Evolutionary conservation across 768 basidiomycete genomes (phyloP).

Genomic region (Fibroporia radiculosa): DNA sequence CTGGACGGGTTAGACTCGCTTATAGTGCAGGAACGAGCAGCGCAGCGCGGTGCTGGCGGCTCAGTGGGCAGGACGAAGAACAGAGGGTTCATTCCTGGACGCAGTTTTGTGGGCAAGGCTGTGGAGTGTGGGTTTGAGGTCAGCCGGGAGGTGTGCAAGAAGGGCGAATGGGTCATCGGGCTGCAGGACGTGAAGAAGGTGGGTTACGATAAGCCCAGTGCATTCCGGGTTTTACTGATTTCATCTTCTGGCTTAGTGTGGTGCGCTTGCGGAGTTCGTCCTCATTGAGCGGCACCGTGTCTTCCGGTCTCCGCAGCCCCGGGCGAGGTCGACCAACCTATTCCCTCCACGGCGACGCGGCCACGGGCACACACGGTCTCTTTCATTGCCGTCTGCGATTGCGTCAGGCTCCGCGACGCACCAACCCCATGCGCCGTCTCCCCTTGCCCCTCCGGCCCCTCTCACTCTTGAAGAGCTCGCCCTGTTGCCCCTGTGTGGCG

Average conservation of each 20-base stretch:
- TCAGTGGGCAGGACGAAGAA: constrained; percentile 25
- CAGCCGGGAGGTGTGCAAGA: constrained; percentile 44
- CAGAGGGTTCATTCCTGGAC: constrained; percentile 73
- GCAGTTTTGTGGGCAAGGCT: constrained; percentile 80
- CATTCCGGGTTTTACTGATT: background rate
- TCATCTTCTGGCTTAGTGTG: constrained; percentile 41
- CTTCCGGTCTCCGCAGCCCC: constrained; percentile 55
- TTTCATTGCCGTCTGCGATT: constrained; percentile 15
- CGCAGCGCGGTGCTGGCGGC: constrained; percentile 14
- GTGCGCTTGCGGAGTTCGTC: constrained; percentile 86
- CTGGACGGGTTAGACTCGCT: constrained; percentile 68
- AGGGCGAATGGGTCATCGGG: constrained; percentile 86
- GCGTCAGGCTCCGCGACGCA: constrained; percentile 4
- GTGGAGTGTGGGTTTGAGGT: constrained; percentile 82
- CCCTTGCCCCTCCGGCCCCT: constrained; percentile 10
- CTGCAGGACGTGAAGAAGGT: constrained; percentile 77
- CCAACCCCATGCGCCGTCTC: constrained; percentile 12
- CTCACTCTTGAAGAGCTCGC: constrained; percentile 68
- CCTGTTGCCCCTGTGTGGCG: constrained; percentile 68
- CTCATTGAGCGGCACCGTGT: constrained; percentile 74
- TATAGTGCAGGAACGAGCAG: constrained; percentile 44
- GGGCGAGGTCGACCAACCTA: constrained; percentile 22
- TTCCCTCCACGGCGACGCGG: constrained; percentile 20
- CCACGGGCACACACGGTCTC: constrained; percentile 16
- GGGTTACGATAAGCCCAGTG: constrained; percentile 15